These are phyloP conservation scores for Paramecium caudatum DNA, from an alignment of 73 alveolate species.

Conservation along the genomic window DNA sequence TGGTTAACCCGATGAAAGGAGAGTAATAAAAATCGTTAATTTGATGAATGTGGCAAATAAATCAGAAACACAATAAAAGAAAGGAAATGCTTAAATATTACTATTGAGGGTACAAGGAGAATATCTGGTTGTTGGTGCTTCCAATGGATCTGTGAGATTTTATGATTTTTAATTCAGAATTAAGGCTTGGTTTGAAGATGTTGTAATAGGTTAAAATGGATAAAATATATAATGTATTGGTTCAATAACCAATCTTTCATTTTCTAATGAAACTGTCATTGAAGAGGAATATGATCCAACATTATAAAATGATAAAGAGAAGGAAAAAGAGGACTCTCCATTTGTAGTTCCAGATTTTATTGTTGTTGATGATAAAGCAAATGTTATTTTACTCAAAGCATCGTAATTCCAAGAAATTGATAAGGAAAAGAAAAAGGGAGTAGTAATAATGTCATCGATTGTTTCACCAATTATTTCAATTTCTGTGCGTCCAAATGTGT, in stretches of 20 bases:
- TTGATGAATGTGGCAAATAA: slow-evolving; percentile 86
- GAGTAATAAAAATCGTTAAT: slow-evolving; percentile 95
- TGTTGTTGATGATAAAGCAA: slow-evolving; percentile 93
- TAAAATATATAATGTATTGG: slow-evolving; percentile 1
- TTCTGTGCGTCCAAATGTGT: slow-evolving; percentile 96
- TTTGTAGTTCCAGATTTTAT: slow-evolving; percentile 95
- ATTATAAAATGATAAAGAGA: slow-evolving; percentile 61
- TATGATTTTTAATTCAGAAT: slow-evolving; percentile 97
- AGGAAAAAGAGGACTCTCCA: slow-evolving; percentile 83
- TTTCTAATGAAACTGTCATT: slow-evolving; percentile 86
- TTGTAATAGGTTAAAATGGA: slow-evolving; percentile 76
- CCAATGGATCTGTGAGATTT: slow-evolving; percentile 97
- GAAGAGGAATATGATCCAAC: slow-evolving; percentile 69
- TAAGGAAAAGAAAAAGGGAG: slow-evolving; percentile 91
- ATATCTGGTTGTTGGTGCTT: slow-evolving; percentile 95
- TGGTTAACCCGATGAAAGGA: slow-evolving; percentile 95
- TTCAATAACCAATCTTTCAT: slow-evolving; percentile 90
- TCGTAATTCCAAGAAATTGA: slow-evolving; percentile 91
- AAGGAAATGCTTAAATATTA: slow-evolving; percentile 90
- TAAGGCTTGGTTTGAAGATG: slow-evolving; percentile 98
- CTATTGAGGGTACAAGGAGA: slow-evolving; percentile 94
- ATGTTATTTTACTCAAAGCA: slow-evolving; percentile 88
- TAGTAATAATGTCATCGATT: slow-evolving; percentile 91
- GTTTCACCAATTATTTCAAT: slow-evolving; percentile 93
- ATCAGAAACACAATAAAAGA: slow-evolving; percentile 85